Evolutionary conservation across 176 grass and related monocot genomes (phyloP).

Genomic region (Triticum dicoccoides): DNA sequence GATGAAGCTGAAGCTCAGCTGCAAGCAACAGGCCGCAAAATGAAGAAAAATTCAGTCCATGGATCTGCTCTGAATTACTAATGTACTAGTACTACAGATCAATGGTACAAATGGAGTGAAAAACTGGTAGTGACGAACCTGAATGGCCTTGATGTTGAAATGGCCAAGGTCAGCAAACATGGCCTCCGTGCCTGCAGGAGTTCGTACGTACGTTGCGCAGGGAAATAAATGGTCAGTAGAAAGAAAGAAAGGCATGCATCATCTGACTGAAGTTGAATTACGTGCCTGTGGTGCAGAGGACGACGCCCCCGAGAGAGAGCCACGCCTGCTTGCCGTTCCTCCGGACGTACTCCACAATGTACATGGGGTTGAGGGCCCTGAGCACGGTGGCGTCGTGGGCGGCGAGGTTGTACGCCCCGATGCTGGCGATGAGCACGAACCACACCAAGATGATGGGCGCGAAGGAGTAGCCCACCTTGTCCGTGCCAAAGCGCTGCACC

Average conservation of each 20-base stretch:
- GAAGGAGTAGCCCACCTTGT: constrained; percentile 83
- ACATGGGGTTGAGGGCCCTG: constrained; percentile 57
- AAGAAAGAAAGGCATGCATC: too few species aligned
- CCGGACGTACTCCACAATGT: constrained; percentile 56
- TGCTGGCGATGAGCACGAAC: constrained; percentile 47
- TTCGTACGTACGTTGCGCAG: too few species aligned
- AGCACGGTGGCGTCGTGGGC: constrained; percentile 46
- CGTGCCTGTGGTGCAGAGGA: constrained; percentile 73
- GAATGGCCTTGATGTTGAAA: constrained; percentile 69
- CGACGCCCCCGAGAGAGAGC: constrained; percentile 67
- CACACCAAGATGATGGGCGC: constrained; percentile 62
- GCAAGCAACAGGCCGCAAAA: not conserved
- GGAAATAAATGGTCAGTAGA: too few species aligned
- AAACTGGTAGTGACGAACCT: constrained; percentile 8
- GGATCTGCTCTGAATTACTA: too few species aligned
- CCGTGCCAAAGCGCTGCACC: constrained; percentile 57
- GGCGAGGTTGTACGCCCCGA: constrained; percentile 59
- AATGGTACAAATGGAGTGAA: too few species aligned
- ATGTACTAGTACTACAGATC: too few species aligned
- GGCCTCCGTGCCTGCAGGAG: constrained; percentile 53
- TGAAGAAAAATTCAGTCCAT: too few species aligned
- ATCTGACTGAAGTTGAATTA: too few species aligned
- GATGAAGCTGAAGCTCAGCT: constrained; percentile 67
- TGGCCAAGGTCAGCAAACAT: constrained; percentile 86
- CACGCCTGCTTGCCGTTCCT: constrained; percentile 53